phyloP scores from a whole-genome alignment of 495 filamentous ascomycete species.

The Darksidea phi region DNA sequence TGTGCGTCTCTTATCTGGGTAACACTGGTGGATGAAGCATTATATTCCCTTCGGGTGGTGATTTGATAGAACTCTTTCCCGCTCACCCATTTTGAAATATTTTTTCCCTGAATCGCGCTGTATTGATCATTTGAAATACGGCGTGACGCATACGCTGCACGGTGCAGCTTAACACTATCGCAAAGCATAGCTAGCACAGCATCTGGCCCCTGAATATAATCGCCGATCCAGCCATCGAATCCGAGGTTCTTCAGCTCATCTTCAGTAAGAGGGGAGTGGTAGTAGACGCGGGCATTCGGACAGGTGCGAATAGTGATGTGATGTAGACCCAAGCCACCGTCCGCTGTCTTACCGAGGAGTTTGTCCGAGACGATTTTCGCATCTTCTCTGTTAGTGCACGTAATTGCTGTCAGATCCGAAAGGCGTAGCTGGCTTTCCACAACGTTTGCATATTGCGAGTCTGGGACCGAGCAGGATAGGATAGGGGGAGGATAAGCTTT shows the following conservation, averaged over 20 bases:
- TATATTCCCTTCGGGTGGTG: constrained; percentile 70
- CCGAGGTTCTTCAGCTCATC: constrained; percentile 60
- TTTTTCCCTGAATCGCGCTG: constrained; percentile 53
- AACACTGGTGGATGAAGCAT: constrained; percentile 61
- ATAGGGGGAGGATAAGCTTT: constrained; percentile 83
- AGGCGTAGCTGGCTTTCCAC: constrained; percentile 69
- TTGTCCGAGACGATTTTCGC: constrained; percentile 65
- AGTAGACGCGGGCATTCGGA: constrained; percentile 50
- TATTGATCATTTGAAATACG: constrained; percentile 66
- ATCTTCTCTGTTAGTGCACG: constrained; percentile 68
- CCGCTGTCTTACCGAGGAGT: constrained; percentile 42
- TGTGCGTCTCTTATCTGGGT: constrained; percentile 54
- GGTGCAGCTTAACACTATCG: constrained; percentile 61
- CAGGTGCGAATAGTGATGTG: constrained; percentile 65
- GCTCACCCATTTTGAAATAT: constrained; percentile 62
- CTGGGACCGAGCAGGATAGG: constrained; percentile 76
- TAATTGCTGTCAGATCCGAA: constrained; percentile 70
- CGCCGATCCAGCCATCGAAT: constrained; percentile 74
- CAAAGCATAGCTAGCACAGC: constrained; percentile 87
- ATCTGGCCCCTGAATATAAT: constrained; percentile 77
- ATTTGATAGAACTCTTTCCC: constrained; percentile 59
- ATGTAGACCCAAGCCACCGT: constrained; percentile 54
- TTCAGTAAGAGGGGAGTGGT: constrained; percentile 53
- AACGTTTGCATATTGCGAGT: constrained; percentile 67
- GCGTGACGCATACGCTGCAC: constrained; percentile 60